Percentiles rank a stretch among this genome's conserved stretches.
Evolutionary conservation across 2,329 filamentous ascomycete species (phyloP).

Genomic region (Cercospora zeae-maydis): DNA sequence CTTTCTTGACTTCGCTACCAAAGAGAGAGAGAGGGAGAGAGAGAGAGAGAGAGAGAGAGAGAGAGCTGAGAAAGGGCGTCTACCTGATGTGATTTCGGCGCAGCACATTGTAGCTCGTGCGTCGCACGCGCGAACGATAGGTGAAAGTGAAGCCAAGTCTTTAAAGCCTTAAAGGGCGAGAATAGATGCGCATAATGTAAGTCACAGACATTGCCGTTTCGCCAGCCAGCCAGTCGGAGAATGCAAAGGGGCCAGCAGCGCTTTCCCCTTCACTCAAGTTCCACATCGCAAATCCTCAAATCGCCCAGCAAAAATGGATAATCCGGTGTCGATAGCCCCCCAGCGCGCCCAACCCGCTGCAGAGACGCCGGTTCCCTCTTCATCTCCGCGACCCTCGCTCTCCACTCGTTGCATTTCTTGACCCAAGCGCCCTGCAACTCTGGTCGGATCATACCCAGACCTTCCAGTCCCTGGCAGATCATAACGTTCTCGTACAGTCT

Average conservation of each 20-base stretch:
- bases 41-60: not conserved
- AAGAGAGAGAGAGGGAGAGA: no score
- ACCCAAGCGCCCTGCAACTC: slow-evolving; percentile 16
- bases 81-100: not conserved
- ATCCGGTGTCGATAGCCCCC: slow-evolving; percentile 15
- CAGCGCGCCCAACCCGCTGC: not conserved
- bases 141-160: not conserved
- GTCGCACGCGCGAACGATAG: not conserved
- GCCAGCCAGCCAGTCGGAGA: no score
- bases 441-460: slow-evolving; percentile 30
- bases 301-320: slow-evolving; percentile 23
- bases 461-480: slow-evolving; percentile 33
- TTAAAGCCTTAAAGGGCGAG: not conserved
- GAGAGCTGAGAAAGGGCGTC: not conserved
- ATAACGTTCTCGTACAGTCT: slow-evolving; percentile 30
- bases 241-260: no score
- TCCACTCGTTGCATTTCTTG: slow-evolving; percentile 22
- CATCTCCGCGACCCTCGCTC: slow-evolving; percentile 19
- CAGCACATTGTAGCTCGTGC: not conserved
- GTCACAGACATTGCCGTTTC: no score
- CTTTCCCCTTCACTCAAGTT: not conserved
- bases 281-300: slow-evolving; percentile 13
- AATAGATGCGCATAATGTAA: not conserved
- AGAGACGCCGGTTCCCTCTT: slow-evolving; percentile 20
- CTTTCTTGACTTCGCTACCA: not conserved